Evolutionary conservation across 768 basidiomycete species (phyloP).

Genomic region (Heimioporus sp.): DNA sequence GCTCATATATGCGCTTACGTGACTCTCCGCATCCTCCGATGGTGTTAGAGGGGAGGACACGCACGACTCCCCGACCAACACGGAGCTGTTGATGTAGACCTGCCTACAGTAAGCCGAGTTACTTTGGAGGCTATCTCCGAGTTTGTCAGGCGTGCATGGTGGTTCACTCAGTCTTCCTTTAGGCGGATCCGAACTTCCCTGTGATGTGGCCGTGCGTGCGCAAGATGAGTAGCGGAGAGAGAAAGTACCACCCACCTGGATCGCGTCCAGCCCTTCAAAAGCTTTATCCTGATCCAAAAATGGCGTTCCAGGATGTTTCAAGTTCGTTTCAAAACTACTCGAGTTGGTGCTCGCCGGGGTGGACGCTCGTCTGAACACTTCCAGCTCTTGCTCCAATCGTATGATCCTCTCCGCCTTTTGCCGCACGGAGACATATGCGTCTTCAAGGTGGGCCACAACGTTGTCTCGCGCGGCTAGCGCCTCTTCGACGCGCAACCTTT

Average conservation of each 20-base stretch:
- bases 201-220: neutral
- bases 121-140: conserved; percentile 22
- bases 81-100: conserved; percentile 8
- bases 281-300: neutral
- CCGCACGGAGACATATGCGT: conserved; percentile 59
- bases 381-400: conserved; percentile 42
- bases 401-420: conserved; percentile 56
- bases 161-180: neutral
- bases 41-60: neutral
- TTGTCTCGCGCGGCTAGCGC: conserved; percentile 63
- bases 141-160: conserved; percentile 20
- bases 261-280: neutral
- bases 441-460: conserved; percentile 53
- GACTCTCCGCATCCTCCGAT: conserved; percentile 1
- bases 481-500: conserved; percentile 51
- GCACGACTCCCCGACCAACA: conserved; percentile 2
- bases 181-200: neutral
- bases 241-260: conserved; percentile 1
- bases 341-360: conserved; percentile 20
- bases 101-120: conserved; percentile 26
- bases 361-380: conserved; percentile 23
- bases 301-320: neutral
- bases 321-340: neutral
- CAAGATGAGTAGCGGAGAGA: neutral
- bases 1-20: conserved; percentile 22